Evolutionary conservation across 495 filamentous ascomycete species (phyloP).

Genomic region (Lichina pygmaea): DNA sequence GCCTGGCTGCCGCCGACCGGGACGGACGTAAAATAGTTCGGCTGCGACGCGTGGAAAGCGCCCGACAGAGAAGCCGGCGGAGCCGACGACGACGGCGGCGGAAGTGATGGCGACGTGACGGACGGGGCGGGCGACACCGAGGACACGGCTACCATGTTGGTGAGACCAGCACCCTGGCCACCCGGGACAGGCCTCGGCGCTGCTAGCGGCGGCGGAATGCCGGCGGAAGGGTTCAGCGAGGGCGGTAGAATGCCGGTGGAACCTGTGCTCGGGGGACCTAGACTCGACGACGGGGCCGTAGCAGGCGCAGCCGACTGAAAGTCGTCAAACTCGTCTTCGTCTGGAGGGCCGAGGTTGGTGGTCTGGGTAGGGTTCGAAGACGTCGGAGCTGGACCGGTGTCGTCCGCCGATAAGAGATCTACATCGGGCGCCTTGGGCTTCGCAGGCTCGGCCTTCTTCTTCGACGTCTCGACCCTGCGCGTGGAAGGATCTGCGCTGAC

Average conservation of each 20-base stretch:
- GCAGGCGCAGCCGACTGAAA: conserved; percentile 77
- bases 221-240: conserved; percentile 17
- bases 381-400: conserved; percentile 15
- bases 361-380: conserved; percentile 8
- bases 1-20: conserved; percentile 12
- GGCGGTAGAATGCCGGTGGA: too few species aligned
- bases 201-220: conserved; percentile 41
- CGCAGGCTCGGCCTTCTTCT: conserved; percentile 32
- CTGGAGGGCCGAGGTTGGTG: conserved; percentile 7
- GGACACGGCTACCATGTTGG: conserved; percentile 50
- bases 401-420: conserved; percentile 77
- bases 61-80: conserved; percentile 23
- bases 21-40: conserved; percentile 90
- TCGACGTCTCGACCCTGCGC: conserved; percentile 15
- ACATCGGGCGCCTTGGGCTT: conserved; percentile 66
- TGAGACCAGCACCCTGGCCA: conserved; percentile 52
- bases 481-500: conserved; percentile 14
- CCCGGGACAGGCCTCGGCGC: conserved; percentile 63
- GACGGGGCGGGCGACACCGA: conserved; percentile 46
- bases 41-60: conserved; percentile 47
- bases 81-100: conserved; percentile 15
- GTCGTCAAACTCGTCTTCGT: conserved; percentile 95
- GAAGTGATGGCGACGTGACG: conserved; percentile 20
- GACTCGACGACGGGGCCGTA: conserved; percentile 17
- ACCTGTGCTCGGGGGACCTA: conserved; percentile 4